Conservation (phyloP, 345 rosid species). For the Citropsis articulata region DNA sequence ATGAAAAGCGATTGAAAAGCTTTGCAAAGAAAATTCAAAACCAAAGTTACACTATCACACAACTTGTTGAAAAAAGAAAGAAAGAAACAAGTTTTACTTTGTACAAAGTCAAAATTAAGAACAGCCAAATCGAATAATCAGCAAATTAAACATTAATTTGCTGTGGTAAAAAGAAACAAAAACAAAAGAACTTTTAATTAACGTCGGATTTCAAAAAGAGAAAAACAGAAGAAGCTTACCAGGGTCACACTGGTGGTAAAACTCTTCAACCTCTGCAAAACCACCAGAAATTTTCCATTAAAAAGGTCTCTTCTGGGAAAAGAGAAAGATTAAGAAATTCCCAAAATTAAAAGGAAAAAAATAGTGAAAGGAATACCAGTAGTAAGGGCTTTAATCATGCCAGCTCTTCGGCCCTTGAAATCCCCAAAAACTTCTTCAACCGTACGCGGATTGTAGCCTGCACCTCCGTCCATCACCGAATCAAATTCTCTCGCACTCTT, state of each 20-base stretch:
- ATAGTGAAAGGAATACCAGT: constrained; percentile 33
- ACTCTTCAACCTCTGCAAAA: constrained; percentile 63
- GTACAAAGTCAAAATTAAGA: background rate
- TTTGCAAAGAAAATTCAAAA: background rate
- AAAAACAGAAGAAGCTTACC: constrained; percentile 33
- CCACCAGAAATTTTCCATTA: background rate
- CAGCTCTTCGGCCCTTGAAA: constrained; percentile 71
- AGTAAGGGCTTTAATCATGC: constrained; percentile 72
- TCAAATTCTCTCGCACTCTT: background rate
- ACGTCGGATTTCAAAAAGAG: background rate
- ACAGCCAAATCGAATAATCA: background rate
- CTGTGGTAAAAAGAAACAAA: background rate
- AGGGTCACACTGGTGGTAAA: constrained; percentile 74
- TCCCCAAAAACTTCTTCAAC: constrained; percentile 70
- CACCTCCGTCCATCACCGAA: constrained; percentile 47
- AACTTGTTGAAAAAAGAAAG: background rate
- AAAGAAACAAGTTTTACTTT: background rate
- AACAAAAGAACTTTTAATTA: background rate
- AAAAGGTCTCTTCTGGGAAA: background rate
- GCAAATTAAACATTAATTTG: background rate
- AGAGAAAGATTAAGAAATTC: background rate
- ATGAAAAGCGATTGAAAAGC: background rate
- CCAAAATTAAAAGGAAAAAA: background rate
- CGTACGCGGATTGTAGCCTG: constrained; percentile 62
- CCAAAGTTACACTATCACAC: background rate